Evolutionary conservation across 768 basidiomycete genomes (phyloP).

Genomic region (Termitomyces sp.): DNA sequence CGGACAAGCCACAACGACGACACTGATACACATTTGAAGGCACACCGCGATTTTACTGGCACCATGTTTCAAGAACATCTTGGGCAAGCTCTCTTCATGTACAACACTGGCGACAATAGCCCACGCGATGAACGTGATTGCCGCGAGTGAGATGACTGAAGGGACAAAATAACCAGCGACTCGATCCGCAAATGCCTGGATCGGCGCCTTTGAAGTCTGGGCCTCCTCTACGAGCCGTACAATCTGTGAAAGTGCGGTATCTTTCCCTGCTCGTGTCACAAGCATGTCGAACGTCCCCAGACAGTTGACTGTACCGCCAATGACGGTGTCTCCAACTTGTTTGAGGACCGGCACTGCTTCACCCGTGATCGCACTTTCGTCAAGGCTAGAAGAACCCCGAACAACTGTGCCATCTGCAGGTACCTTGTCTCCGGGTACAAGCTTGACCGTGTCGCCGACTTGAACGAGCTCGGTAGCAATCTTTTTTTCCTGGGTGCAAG

Average conservation of each 20-base stretch:
- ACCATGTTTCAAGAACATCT: slow-evolving; percentile 81
- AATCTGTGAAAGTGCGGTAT: slow-evolving; percentile 94
- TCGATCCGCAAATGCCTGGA: slow-evolving; percentile 93
- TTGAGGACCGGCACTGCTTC: slow-evolving; percentile 89
- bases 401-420: slow-evolving; percentile 93
- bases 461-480: slow-evolving; percentile 94
- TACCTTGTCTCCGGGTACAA: slow-evolving; percentile 95
- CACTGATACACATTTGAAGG: slow-evolving; percentile 94
- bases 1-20: slow-evolving; percentile 96
- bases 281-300: slow-evolving; percentile 96
- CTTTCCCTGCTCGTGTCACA: slow-evolving; percentile 92
- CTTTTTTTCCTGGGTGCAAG: slow-evolving; percentile 80
- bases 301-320: slow-evolving; percentile 96
- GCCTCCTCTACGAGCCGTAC: slow-evolving; percentile 97
- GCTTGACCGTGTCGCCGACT: slow-evolving; percentile 87
- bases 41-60: slow-evolving; percentile 86
- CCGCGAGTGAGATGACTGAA: slow-evolving; percentile 75
- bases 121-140: slow-evolving; percentile 82
- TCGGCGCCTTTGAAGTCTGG: slow-evolving; percentile 96
- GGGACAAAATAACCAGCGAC: slow-evolving; percentile 97
- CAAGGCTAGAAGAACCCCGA: slow-evolving; percentile 79
- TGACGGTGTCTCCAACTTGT: slow-evolving; percentile 76
- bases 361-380: slow-evolving; percentile 96
- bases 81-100: slow-evolving; percentile 56
- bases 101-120: slow-evolving; percentile 62